A percentile compares a stretch with the other conserved stretches of the same genome.
phyloP scores from a whole-genome alignment of 2,329 filamentous ascomycete genomes.

The Claviceps pusilla region DNA sequence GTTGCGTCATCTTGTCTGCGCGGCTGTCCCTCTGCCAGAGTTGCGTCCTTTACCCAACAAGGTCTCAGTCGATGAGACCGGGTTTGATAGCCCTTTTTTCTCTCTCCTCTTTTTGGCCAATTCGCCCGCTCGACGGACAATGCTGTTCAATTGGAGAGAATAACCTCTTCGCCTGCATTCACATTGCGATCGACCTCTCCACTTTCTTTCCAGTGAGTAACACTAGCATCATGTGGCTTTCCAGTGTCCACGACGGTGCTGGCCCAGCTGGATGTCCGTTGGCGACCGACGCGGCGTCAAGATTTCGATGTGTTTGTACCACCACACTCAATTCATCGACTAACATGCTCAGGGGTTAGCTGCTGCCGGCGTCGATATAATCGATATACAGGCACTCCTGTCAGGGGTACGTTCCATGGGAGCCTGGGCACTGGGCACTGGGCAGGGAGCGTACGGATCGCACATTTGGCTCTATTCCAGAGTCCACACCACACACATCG shows the following conservation, averaged over 20 bases:
- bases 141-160: conserved; percentile 1
- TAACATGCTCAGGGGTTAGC: background rate
- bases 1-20: background rate
- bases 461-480: no score
- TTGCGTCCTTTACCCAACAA: background rate
- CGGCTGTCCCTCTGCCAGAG: background rate
- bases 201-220: background rate
- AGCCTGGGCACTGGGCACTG: background rate
- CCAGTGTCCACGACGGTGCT: conserved; percentile 2
- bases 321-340: conserved; percentile 1
- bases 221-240: conserved; percentile 1
- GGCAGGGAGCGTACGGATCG: background rate
- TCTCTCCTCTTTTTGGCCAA: background rate
- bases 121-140: background rate
- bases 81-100: background rate
- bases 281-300: conserved; percentile 1
- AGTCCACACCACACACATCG: background rate
- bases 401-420: background rate
- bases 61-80: background rate
- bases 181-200: background rate
- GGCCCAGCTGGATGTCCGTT: background rate
- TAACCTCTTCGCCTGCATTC: background rate
- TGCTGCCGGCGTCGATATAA: background rate
- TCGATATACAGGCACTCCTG: background rate
- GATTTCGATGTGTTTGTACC: conserved; percentile 1